phyloP scores from a whole-genome alignment of 768 basidiomycete species.

The Royoungia palumana region DNA sequence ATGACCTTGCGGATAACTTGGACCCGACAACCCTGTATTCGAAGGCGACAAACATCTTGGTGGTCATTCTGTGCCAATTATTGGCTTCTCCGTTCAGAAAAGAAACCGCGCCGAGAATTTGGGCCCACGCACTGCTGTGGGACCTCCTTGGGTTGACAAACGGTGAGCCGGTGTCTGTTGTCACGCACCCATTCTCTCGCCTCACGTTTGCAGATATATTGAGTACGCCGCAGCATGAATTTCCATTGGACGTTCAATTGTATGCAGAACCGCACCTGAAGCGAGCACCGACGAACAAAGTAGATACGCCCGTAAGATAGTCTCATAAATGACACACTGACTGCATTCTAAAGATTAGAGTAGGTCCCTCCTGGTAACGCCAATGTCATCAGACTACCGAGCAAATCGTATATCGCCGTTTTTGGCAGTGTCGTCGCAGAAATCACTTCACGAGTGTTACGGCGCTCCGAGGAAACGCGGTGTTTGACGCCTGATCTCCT shows the following conservation, averaged over 20 bases:
- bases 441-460: conserved; percentile 40
- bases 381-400: conserved; percentile 37
- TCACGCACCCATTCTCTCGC: not conserved
- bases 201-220: conserved; percentile 33
- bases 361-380: conserved; percentile 36
- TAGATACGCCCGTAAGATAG: conserved; percentile 33
- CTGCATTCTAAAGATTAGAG: conserved; percentile 11
- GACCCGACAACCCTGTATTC: conserved; percentile 49
- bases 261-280: conserved; percentile 39
- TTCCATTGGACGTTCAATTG: conserved; percentile 38
- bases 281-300: conserved; percentile 28
- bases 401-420: conserved; percentile 39
- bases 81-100: conserved; percentile 20
- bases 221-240: conserved; percentile 32
- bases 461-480: conserved; percentile 41
- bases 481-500: conserved; percentile 51
- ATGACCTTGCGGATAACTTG: conserved; percentile 37
- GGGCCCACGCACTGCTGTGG: conserved; percentile 21
- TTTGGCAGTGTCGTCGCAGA: conserved; percentile 48
- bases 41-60: conserved; percentile 42
- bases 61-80: conserved; percentile 42
- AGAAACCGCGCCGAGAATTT: conserved; percentile 18
- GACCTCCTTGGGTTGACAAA: conserved; percentile 15
- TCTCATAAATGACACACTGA: not conserved
- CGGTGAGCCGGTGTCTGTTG: conserved; percentile 1